These are phyloP conservation scores for Phialophora macrospora DNA, from an alignment of 2,329 filamentous ascomycete genomes.

Conservation along the genomic window DNA sequence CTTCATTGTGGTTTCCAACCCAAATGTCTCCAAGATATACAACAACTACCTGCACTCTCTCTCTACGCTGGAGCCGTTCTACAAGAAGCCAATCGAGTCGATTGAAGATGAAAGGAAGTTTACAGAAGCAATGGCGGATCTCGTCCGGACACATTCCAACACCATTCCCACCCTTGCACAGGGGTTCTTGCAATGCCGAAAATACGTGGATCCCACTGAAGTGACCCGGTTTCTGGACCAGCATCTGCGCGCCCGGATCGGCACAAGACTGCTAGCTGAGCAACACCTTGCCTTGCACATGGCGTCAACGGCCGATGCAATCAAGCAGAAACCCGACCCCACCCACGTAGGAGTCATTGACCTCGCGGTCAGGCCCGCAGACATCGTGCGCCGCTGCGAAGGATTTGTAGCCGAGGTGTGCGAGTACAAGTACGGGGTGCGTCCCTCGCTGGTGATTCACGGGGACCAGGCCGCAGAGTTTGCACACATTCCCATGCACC, in stretches of 20 bases:
- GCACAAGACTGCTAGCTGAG: slow-evolving; percentile 90
- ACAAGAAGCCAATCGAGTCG: slow-evolving; percentile 71
- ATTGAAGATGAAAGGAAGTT: slow-evolving; percentile 89
- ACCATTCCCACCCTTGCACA: slow-evolving; percentile 91
- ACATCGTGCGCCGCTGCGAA: slow-evolving; percentile 81
- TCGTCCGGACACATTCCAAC: slow-evolving; percentile 93
- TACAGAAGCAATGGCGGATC: slow-evolving; percentile 87
- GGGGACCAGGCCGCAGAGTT: slow-evolving; percentile 88
- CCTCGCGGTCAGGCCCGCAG: slow-evolving; percentile 79
- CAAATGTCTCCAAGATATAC: slow-evolving; percentile 91
- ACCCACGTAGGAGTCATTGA: slow-evolving; percentile 96
- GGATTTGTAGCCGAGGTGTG: slow-evolving; percentile 94
- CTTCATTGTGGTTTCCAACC: slow-evolving; percentile 98
- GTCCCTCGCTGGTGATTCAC: slow-evolving; percentile 78
- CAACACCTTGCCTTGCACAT: slow-evolving; percentile 93
- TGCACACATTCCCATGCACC: slow-evolving; percentile 90
- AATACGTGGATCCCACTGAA: slow-evolving; percentile 80
- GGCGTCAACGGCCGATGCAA: slow-evolving; percentile 72
- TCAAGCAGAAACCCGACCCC: slow-evolving; percentile 47
- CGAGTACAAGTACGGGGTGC: slow-evolving; percentile 90
- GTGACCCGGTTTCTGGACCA: slow-evolving; percentile 94
- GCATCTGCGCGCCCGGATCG: slow-evolving; percentile 90
- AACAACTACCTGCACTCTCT: slow-evolving; percentile 94
- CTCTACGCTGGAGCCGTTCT: slow-evolving; percentile 85
- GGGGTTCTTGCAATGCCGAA: slow-evolving; percentile 89